A percentile compares a stretch with the other conserved stretches of the same genome.
phyloP scores from a whole-genome alignment of 495 filamentous ascomycete species.

The Recurvomyces mirabilis region DNA sequence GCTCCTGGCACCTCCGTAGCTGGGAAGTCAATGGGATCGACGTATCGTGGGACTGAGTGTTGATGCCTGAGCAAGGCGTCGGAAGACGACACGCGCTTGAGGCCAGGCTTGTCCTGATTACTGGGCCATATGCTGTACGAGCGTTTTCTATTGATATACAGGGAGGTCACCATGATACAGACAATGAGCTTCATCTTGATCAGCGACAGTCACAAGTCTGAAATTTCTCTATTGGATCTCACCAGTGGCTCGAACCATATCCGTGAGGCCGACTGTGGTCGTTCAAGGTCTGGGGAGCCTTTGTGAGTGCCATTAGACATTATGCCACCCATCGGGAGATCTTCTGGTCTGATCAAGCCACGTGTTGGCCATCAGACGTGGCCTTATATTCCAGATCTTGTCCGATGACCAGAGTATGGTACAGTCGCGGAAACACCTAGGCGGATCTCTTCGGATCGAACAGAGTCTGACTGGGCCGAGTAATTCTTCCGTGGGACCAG shows the following conservation, averaged over 20 bases:
- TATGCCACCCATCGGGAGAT: too few species aligned
- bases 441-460: too few species aligned
- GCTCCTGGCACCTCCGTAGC: too few species aligned
- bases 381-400: too few species aligned
- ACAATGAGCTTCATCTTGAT: slow-evolving; percentile 5
- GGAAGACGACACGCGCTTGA: not conserved
- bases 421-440: too few species aligned
- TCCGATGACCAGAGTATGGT: too few species aligned
- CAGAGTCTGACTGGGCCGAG: too few species aligned
- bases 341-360: too few species aligned
- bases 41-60: not conserved
- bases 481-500: too few species aligned
- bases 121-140: slow-evolving; percentile 4
- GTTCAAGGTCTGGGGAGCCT: not conserved
- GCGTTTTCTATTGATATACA: not conserved
- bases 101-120: not conserved
- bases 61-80: not conserved
- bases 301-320: not conserved
- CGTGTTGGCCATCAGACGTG: too few species aligned
- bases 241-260: slow-evolving; percentile 7
- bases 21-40: not conserved
- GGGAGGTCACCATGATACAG: slow-evolving; percentile 1
- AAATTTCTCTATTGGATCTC: not conserved
- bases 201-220: not conserved
- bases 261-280: slow-evolving; percentile 1